Conservation (phyloP, 1,139 yeast genomes). For the Blastobotrys serpentis region DNA sequence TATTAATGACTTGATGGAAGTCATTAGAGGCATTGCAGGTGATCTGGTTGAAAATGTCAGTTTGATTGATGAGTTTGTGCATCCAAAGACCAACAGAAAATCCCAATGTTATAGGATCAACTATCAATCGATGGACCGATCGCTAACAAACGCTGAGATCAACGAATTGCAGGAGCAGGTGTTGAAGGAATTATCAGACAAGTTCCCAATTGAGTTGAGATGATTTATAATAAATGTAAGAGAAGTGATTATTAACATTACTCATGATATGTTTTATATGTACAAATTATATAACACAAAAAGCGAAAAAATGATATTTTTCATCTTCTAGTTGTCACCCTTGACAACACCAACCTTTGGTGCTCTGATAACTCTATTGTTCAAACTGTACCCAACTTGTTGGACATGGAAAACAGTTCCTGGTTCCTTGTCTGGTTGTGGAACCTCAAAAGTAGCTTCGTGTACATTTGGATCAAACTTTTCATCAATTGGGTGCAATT, state of each 20-base stretch:
- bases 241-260: background rate
- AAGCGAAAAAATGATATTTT: too few species aligned
- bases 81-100: conserved; percentile 73
- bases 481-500: conserved; percentile 82
- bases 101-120: conserved; percentile 88
- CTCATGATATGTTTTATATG: conserved; percentile 13
- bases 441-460: conserved; percentile 89
- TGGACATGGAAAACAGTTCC: conserved; percentile 94
- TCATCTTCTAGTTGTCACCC: conserved; percentile 33
- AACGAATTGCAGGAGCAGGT: conserved; percentile 67
- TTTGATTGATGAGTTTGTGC: conserved; percentile 75
- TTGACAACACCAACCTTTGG: conserved; percentile 96
- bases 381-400: conserved; percentile 84
- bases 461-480: conserved; percentile 87
- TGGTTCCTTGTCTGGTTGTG: conserved; percentile 86
- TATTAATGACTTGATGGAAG: conserved; percentile 90
- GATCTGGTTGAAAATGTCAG: conserved; percentile 86
- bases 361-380: conserved; percentile 87
- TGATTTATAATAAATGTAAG: background rate
- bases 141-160: conserved; percentile 77
- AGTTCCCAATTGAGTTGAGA: conserved; percentile 63
- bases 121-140: conserved; percentile 95
- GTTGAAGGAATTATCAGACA: conserved; percentile 51
- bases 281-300: conserved; percentile 12
- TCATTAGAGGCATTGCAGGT: conserved; percentile 77